Conservation (phyloP, 2,329 filamentous ascomycete species). For the Claviceps monticola region DNA sequence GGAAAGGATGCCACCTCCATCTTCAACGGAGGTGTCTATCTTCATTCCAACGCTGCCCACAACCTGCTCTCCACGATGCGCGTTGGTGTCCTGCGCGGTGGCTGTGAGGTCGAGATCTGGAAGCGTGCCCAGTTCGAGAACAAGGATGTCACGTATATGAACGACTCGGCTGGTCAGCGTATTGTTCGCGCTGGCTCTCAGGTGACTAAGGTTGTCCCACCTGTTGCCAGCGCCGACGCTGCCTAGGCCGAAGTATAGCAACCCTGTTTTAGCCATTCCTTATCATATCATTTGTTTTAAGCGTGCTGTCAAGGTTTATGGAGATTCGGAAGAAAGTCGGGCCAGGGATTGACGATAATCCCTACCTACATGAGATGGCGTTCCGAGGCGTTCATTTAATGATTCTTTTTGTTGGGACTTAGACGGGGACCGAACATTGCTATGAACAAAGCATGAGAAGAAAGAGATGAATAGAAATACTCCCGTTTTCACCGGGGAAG, state of each 20-base stretch:
- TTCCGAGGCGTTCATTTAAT: conserved; percentile 1
- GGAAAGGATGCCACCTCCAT: conserved; percentile 83
- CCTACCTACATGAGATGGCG: conserved; percentile 3
- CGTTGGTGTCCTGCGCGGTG: conserved; percentile 72
- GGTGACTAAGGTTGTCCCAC: conserved; percentile 69
- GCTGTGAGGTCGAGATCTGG: conserved; percentile 86
- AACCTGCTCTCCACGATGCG: conserved; percentile 82
- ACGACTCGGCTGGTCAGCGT: conserved; percentile 66
- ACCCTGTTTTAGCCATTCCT: neutral
- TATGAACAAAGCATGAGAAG: too few relatives aligned
- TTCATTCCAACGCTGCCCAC: conserved; percentile 81
- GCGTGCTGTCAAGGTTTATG: neutral
- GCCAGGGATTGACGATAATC: neutral
- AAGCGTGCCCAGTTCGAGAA: conserved; percentile 74
- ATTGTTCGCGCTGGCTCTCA: conserved; percentile 79
- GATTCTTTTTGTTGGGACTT: neutral
- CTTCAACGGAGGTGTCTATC: conserved; percentile 85
- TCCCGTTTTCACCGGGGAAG: too few relatives aligned
- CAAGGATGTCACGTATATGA: conserved; percentile 68
- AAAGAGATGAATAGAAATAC: too few relatives aligned
- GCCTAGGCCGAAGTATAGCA: conserved; percentile 34
- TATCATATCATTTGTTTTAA: neutral
- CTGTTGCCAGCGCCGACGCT: conserved; percentile 70
- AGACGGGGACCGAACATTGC: neutral
- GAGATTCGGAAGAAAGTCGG: neutral